These are phyloP conservation scores for Typha latifolia DNA, from an alignment of 176 grass and related monocot species.

Conservation along the genomic window DNA sequence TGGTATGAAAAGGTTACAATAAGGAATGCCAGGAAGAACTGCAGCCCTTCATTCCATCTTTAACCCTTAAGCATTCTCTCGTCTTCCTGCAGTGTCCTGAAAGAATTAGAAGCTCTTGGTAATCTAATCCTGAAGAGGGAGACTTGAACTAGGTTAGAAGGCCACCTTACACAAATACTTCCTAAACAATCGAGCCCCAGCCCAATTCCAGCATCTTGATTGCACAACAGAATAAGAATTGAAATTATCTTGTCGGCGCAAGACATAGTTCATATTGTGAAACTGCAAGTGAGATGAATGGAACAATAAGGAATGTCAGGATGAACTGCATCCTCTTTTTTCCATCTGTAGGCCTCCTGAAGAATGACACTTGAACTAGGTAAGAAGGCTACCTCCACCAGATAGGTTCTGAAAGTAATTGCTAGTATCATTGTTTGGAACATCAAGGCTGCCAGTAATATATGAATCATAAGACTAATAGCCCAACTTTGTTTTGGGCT, in stretches of 20 bases:
- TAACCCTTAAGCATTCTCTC: not conserved
- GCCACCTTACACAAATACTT: constrained; percentile 48
- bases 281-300: not conserved
- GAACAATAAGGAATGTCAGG: not conserved
- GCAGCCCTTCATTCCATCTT: constrained; percentile 2
- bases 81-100: constrained; percentile 18
- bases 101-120: not conserved
- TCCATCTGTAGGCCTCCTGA: too few species aligned
- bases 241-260: not conserved
- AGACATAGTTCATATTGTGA: not conserved
- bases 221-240: not conserved
- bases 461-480: too few species aligned
- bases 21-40: constrained; percentile 18
- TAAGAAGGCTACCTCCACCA: too few species aligned
- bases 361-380: too few species aligned
- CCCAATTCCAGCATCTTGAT: constrained; percentile 25
- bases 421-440: too few species aligned
- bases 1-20: constrained; percentile 13
- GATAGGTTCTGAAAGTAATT: too few species aligned
- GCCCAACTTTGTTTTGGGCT: too few species aligned
- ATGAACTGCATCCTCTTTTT: too few species aligned
- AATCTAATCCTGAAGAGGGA: constrained; percentile 33
- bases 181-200: constrained; percentile 34
- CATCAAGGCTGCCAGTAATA: too few species aligned
- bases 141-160: constrained; percentile 35